phyloP scores from a whole-genome alignment of 495 filamentous ascomycete genomes.

The Stereocaulon alpinum region DNA sequence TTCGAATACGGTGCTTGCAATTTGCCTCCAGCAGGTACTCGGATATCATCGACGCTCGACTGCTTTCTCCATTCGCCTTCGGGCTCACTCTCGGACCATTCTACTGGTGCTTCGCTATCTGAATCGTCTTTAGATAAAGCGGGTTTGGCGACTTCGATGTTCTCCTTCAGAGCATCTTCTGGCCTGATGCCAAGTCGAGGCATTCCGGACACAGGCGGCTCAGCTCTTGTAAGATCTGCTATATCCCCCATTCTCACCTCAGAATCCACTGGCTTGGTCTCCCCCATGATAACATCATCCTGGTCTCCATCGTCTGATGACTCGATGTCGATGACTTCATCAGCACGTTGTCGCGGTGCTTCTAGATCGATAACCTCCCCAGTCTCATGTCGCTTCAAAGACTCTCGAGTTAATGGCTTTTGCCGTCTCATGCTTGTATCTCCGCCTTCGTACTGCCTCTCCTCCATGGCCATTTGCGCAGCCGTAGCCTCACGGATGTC shows the following conservation, averaged over 20 bases:
- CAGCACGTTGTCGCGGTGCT: conserved; percentile 21
- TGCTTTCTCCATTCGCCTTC: conserved; percentile 27
- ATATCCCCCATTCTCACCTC: conserved; percentile 33
- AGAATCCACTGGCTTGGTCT: conserved; percentile 27
- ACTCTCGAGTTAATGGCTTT: conserved; percentile 23
- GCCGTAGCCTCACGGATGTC: conserved; percentile 29
- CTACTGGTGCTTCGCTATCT: conserved; percentile 27
- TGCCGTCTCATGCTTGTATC: conserved; percentile 11
- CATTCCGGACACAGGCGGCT: conserved; percentile 28
- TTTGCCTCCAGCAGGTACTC: conserved; percentile 12
- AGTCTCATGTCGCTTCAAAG: conserved; percentile 33
- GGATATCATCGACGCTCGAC: conserved; percentile 31
- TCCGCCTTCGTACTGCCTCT: conserved; percentile 21
- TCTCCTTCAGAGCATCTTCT: neutral
- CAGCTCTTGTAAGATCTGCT: conserved; percentile 30
- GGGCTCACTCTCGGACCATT: conserved; percentile 36
- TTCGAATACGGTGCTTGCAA: conserved; percentile 20
- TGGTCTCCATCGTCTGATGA: conserved; percentile 23
- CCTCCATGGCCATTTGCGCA: conserved; percentile 27
- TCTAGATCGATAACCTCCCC: conserved; percentile 41
- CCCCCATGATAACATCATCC: conserved; percentile 48
- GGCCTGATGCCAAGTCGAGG: neutral
- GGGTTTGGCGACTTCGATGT: neutral
- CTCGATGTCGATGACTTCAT: conserved; percentile 37
- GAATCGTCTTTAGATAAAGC: conserved; percentile 4